phyloP scores from a whole-genome alignment of 1,284 basidiomycete genomes.

The Porphyrellus sp. region DNA sequence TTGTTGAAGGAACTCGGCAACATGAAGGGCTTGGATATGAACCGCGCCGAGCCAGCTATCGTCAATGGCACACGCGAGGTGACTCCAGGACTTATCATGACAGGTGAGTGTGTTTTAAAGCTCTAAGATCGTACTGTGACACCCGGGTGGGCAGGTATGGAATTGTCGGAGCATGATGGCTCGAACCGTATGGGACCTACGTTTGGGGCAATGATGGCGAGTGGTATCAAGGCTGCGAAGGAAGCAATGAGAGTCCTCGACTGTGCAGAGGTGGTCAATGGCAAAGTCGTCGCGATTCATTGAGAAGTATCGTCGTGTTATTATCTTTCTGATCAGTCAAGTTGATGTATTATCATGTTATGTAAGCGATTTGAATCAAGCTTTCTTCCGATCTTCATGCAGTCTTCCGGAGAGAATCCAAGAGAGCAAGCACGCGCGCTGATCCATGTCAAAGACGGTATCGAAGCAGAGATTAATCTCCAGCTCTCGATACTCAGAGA shows the following conservation, averaged over 20 bases:
- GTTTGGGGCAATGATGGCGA: constrained; percentile 80
- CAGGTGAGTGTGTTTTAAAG: constrained; percentile 44
- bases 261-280: constrained; percentile 56
- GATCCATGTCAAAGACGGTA: constrained; percentile 57
- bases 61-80: constrained; percentile 80
- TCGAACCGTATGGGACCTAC: constrained; percentile 81
- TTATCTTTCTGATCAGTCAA: background rate
- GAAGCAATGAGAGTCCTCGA: constrained; percentile 69
- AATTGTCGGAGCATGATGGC: constrained; percentile 81
- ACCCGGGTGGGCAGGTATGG: constrained; percentile 60
- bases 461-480: constrained; percentile 61
- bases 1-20: constrained; percentile 76
- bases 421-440: constrained; percentile 55
- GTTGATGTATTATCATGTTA: constrained; percentile 10
- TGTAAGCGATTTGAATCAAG: constrained; percentile 13
- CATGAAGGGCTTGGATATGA: constrained; percentile 81
- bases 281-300: constrained; percentile 56
- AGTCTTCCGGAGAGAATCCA: constrained; percentile 44
- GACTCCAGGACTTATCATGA: constrained; percentile 74
- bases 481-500: constrained; percentile 60
- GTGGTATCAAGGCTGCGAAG: constrained; percentile 74
- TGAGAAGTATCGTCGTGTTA: background rate
- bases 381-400: constrained; percentile 43
- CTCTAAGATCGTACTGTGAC: constrained; percentile 1
- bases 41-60: constrained; percentile 72